Base-by-base conservation (phyloP, 371 early-diverging fungal species). In the Mortierella sp. region DNA sequence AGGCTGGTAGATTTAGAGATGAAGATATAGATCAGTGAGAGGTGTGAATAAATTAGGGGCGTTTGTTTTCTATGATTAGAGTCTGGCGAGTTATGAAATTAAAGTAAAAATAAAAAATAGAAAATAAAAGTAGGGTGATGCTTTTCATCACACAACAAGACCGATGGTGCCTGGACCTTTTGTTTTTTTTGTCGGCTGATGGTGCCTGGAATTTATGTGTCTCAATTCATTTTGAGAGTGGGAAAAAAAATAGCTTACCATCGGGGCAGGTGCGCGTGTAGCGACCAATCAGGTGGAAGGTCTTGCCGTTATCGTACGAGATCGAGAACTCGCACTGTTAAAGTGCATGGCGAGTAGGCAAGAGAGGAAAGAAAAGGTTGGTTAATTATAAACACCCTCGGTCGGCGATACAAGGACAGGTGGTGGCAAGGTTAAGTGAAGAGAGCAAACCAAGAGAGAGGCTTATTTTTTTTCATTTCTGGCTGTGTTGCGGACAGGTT, bases 281-380 rank as follows among this genome's bases (percentile, higher is more conserved):
- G 26, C 87, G 86, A 16, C 90, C 86, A 40, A 94, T 72, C 31
- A 89, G 89, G 13, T 88, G 90, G 76, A 90, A 93, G n/a, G 88
- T 88, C 34, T 86, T 83, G 48, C 90, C 93, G 43, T 86, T 87
- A 71, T 94, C 92, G 45, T 91, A 91, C 26, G 91, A 91, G 34
- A 94, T 76, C 2, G 94, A 85, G 79, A 93, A 94, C 85, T 93
- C 91, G 78, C 94, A 94, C 76, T 92, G 87, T n/a, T 8, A 50
- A 16, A 8, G 55, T 6, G 9, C 7, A 26, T n/a, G 43, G 2
- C 3, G 14, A n/a, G 26, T 4, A 2, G 29, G 1, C 31, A 40
- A 11, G 37, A 1, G 13, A 26, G 16, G 65, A 47, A 6, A 37
- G 26, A 63, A 45, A 43, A 26, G 26, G 40, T n/a, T 1, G 14